phyloP scores from a whole-genome alignment of 805 yeast species.

The Barnettozyma botsteinii region DNA sequence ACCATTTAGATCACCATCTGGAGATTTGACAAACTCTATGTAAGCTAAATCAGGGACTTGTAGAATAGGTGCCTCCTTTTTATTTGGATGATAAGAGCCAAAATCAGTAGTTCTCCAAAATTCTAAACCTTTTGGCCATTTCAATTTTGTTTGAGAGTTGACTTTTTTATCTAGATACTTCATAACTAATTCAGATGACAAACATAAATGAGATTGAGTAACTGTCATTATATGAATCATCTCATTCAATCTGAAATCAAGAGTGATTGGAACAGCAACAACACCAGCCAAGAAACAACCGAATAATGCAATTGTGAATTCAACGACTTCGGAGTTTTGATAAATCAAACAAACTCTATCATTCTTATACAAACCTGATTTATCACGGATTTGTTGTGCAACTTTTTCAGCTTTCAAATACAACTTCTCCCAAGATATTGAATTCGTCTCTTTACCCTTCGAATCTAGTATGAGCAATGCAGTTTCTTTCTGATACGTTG shows the following conservation, averaged over 20 bases:
- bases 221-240: conserved; percentile 63
- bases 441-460: conserved; percentile 71
- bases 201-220: conserved; percentile 71
- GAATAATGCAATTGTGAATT: conserved; percentile 77
- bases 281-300: conserved; percentile 93
- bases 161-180: conserved; percentile 64
- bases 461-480: conserved; percentile 71
- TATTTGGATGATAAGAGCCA: conserved; percentile 62
- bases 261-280: conserved; percentile 89
- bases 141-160: conserved; percentile 40
- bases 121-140: conserved; percentile 69
- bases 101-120: conserved; percentile 85
- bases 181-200: conserved; percentile 74
- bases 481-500: conserved; percentile 53
- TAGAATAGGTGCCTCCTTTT: conserved; percentile 54
- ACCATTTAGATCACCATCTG: conserved; percentile 88
- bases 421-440: conserved; percentile 87
- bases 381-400: conserved; percentile 75
- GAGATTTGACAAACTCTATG: conserved; percentile 85
- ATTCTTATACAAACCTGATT: conserved; percentile 66
- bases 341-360: conserved; percentile 83
- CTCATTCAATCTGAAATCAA: conserved; percentile 63
- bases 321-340: conserved; percentile 77
- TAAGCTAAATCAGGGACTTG: conserved; percentile 85
- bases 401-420: conserved; percentile 79